A percentile compares a stretch with the other conserved stretches of the same genome.
Conservation (phyloP, 129 eudicot genomes). For the Flaveria trinervia region DNA sequence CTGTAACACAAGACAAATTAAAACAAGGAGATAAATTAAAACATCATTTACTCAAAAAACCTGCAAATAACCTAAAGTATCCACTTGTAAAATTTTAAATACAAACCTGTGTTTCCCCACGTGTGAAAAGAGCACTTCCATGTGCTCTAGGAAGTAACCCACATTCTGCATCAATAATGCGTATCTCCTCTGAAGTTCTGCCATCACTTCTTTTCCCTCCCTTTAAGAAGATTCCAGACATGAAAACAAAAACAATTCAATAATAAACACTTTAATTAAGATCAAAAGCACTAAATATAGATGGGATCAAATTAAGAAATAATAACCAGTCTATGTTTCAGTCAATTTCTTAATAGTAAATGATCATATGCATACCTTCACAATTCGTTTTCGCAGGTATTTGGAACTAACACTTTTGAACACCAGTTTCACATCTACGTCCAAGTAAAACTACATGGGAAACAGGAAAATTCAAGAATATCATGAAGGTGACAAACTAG, state of each 20-base stretch:
- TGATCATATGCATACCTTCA: constrained; percentile 59
- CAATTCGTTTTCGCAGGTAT: constrained; percentile 87
- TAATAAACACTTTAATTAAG: neutral
- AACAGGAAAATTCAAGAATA: constrained; percentile 24
- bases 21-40: neutral
- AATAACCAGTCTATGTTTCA: neutral
- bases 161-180: constrained; percentile 77
- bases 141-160: constrained; percentile 99
- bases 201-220: constrained; percentile 99
- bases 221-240: constrained; percentile 38
- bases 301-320: neutral
- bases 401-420: constrained; percentile 83
- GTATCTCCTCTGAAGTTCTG: constrained; percentile 75
- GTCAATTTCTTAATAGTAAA: constrained; percentile 2
- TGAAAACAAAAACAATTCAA: neutral
- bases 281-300: neutral
- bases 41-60: constrained; percentile 7
- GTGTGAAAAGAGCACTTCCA: constrained; percentile 99
- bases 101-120: constrained; percentile 99
- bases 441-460: constrained; percentile 71
- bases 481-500: constrained; percentile 9
- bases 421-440: constrained; percentile 98
- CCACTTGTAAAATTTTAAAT: constrained; percentile 3
- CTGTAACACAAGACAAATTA: constrained; percentile 48
- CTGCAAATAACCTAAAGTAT: constrained; percentile 1